A percentile compares a stretch with the other conserved stretches of the same genome.
phyloP scores from a whole-genome alignment of 164 flowering plant genomes.

The Magnolia changhungtana region DNA sequence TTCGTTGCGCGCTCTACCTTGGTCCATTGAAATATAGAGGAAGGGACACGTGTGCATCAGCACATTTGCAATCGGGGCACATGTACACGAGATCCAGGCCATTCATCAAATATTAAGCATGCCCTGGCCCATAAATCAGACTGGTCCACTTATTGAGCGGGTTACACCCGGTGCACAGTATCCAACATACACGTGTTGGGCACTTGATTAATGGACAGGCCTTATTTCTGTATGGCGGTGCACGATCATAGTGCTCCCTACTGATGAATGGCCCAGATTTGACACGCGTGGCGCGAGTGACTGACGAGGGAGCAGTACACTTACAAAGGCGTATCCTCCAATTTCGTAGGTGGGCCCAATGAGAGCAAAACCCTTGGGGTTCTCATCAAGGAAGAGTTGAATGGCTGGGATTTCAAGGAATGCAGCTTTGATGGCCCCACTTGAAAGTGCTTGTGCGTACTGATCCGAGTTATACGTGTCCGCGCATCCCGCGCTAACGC shows the following conservation, averaged over 20 bases:
- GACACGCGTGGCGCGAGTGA: no score
- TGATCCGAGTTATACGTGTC: conserved; percentile 12
- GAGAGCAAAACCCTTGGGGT: conserved; percentile 23
- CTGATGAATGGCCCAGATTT: background rate
- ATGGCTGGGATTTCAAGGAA: conserved; percentile 42
- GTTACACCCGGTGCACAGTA: no score
- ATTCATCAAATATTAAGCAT: no score
- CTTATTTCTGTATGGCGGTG: no score
- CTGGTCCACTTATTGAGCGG: no score
- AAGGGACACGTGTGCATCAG: background rate
- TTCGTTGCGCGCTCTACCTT: no score
- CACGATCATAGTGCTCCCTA: background rate
- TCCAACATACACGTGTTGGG: no score
- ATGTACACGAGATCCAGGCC: no score
- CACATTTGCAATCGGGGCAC: no score
- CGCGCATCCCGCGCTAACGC: conserved; percentile 17
- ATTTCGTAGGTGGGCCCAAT: conserved; percentile 19
- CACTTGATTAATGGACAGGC: no score
- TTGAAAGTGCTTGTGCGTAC: conserved; percentile 17
- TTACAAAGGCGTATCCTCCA: conserved; percentile 25
- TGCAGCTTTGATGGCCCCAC: conserved; percentile 34
- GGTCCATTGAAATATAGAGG: no score
- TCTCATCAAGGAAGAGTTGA: conserved; percentile 26
- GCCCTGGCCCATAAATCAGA: no score
- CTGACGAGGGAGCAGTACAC: background rate